These are phyloP conservation scores for Leccinum subtestaceum DNA, from an alignment of 768 basidiomycete species.

Conservation along the genomic window DNA sequence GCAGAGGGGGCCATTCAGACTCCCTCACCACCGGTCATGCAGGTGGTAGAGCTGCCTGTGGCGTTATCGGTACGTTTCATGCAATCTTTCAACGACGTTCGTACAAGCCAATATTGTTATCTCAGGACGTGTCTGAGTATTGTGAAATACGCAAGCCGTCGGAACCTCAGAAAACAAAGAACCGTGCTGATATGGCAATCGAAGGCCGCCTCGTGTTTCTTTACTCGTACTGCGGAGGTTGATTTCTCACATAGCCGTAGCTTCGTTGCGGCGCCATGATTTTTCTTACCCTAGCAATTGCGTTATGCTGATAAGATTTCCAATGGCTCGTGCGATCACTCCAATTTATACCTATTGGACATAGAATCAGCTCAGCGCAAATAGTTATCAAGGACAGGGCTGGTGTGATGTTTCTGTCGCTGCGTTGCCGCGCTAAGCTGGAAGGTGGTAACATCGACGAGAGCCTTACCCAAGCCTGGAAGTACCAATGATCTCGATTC, in stretches of 20 bases:
- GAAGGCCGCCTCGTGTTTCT: conserved; percentile 10
- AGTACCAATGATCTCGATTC: not conserved
- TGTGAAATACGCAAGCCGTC: not conserved
- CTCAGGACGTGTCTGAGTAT: conserved; percentile 22
- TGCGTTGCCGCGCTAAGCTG: no score
- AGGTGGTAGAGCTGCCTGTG: conserved; percentile 74
- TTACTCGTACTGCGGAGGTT: conserved; percentile 9
- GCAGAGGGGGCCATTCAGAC: conserved; percentile 63
- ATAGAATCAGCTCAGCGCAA: not conserved
- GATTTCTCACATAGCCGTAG: not conserved
- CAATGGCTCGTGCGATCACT: not conserved
- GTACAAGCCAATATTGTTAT: not conserved
- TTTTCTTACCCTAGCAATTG: not conserved
- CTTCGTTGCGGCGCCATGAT: not conserved
- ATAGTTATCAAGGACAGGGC: not conserved
- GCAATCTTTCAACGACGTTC: conserved; percentile 1
- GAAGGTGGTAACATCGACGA: not conserved
- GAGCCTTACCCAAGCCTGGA: not conserved
- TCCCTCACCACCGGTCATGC: conserved; percentile 80
- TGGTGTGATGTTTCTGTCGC: not conserved
- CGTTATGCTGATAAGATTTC: not conserved
- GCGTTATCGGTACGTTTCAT: conserved; percentile 60
- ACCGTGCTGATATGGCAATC: conserved; percentile 1
- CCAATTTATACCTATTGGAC: not conserved
- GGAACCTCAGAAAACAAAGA: not conserved